Conservation (phyloP, 352 stramenopile genomes). For the Plasmopara halstedii region DNA sequence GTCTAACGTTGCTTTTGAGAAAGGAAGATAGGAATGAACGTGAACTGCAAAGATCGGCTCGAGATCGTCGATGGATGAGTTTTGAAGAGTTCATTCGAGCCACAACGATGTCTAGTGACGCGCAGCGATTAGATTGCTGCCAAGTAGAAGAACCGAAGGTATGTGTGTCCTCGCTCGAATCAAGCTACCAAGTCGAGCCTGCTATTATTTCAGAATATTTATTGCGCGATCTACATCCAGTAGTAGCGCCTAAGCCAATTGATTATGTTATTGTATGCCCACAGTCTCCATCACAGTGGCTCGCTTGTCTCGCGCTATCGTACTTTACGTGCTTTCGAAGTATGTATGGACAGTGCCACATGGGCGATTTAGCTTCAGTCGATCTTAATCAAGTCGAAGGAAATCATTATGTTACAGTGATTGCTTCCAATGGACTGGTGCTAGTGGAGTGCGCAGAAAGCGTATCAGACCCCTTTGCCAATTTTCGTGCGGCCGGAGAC, state of each 20-base stretch:
- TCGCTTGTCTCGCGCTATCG: constrained; percentile 58
- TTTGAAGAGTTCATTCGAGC: constrained; percentile 30
- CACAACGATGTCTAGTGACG: constrained; percentile 4
- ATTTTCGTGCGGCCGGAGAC: constrained; percentile 53
- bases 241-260: constrained; percentile 51
- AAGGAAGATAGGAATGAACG: constrained; percentile 24
- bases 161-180: constrained; percentile 47
- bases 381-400: constrained; percentile 35
- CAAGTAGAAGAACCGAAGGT: constrained; percentile 28
- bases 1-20: constrained; percentile 20
- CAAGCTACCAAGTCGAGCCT: constrained; percentile 41
- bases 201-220: constrained; percentile 65
- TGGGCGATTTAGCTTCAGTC: constrained; percentile 54
- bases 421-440: constrained; percentile 42
- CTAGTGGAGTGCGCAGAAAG: constrained; percentile 48
- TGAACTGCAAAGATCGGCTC: constrained; percentile 9
- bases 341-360: constrained; percentile 59
- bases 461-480: constrained; percentile 49
- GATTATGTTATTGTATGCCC: constrained; percentile 73
- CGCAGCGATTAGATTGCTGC: constrained; percentile 21
- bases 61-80: constrained; percentile 34
- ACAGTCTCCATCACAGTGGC: constrained; percentile 60
- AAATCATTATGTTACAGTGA: constrained; percentile 37
- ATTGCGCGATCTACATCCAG: constrained; percentile 62
- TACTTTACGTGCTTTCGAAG: constrained; percentile 63